Evolutionary conservation across 1,284 basidiomycete species (phyloP), one percentile per base, ranked within the genome.

Genomic region (Pseudozyma sp.): DNA sequence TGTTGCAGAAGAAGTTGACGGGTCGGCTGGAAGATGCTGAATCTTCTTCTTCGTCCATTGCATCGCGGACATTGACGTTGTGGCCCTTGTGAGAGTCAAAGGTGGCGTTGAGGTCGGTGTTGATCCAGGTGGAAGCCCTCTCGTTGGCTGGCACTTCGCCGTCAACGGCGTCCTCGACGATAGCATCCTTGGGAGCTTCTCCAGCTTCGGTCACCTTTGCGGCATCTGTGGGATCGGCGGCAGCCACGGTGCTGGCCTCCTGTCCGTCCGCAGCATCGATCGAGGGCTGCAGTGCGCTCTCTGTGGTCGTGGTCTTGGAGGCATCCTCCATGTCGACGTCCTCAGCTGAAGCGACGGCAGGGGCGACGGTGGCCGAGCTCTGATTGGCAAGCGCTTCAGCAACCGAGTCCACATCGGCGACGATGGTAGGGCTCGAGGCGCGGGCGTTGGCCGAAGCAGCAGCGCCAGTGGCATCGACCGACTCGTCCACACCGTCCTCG

Each of bases 1-100:
- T 94, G 86, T 97, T 96, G 77, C 90, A 90, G 86, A 97, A 98
- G 86, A 98, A 94, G 39, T 88, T 89, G 67, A 85, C 86, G 56
- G 85, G 85, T 19, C 85, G 71, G 13, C 14, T 31, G 3, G 68
- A 49, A 8, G 58, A 39, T n/a, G 21, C 45, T 35, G 65, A 53
- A 1, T 34, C 63, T 5, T 71, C 71, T 16, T 68, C 60, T 6
- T 64, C 59, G 14, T 59, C 74, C 76, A 65, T 58, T 6, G 43
- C 64, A 72, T 53, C 64, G 44, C 71, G 50, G 18, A 72, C 58
- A 36, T 53, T 64, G 54, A 65, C 57, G 21, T 56, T 69, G n/a
- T 69, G 73, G 12, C 73, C 74, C 50, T 70, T 71, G 10, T 59
- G 69, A 14, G 77, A 81, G 63, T 78, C 81, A 16, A 78, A 75